Evolutionary conservation across 805 yeast species (phyloP).

Genomic region (Grigorovia humatica): DNA sequence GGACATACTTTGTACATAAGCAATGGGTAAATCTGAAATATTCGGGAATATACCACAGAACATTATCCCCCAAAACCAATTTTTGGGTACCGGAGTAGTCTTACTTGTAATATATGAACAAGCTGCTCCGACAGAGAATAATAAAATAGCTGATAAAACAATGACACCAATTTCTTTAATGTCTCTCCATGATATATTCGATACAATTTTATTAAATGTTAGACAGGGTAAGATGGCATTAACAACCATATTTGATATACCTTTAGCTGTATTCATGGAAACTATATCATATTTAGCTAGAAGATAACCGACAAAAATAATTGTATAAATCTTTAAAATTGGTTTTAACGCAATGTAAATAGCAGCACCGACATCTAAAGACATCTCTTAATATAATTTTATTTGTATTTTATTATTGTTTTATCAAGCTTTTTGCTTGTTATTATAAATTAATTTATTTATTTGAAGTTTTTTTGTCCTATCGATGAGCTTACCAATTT

Average conservation of each 20-base stretch:
- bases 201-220: slow-evolving; percentile 62
- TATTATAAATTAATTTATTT: too few species aligned
- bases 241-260: slow-evolving; percentile 59
- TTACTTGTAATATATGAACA: slow-evolving; percentile 34
- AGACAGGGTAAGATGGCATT: slow-evolving; percentile 65
- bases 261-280: slow-evolving; percentile 56
- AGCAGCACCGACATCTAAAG: slow-evolving; percentile 42
- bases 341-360: slow-evolving; percentile 78
- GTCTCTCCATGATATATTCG: slow-evolving; percentile 54
- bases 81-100: slow-evolving; percentile 50
- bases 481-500: too few species aligned
- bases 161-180: slow-evolving; percentile 62
- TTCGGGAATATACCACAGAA: slow-evolving; percentile 71
- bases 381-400: slow-evolving; percentile 3
- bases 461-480: too few species aligned
- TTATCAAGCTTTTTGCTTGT: too few species aligned
- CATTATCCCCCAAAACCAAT: slow-evolving; percentile 68
- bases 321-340: slow-evolving; percentile 70
- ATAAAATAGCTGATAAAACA: slow-evolving; percentile 37
- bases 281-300: slow-evolving; percentile 55
- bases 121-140: slow-evolving; percentile 37
- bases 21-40: slow-evolving; percentile 76
- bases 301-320: slow-evolving; percentile 54
- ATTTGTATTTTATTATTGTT: slow-evolving; percentile 1
- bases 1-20: slow-evolving; percentile 66